These are phyloP conservation scores for Gracilaria vermiculophylla DNA, from an alignment of 23 red algal genomes.

Conservation along the genomic window DNA sequence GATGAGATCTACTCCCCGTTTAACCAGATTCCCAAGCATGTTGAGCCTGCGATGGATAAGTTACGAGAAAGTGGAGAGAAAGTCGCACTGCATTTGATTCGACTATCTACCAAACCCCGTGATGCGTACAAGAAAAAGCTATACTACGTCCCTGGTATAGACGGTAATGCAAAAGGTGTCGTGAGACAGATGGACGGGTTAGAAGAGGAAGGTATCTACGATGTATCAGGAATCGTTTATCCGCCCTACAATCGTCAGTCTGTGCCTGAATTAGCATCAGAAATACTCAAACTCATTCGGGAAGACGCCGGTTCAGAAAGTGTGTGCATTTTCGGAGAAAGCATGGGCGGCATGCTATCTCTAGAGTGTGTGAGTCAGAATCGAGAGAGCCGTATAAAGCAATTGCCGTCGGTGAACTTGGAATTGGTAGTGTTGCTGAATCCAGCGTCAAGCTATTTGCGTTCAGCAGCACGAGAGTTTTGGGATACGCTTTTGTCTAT, in stretches of 20 bases:
- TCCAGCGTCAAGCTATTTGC: constrained; percentile 65
- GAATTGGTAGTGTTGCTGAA: constrained; percentile 64
- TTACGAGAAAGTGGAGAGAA: constrained; percentile 23
- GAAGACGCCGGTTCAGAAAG: not conserved
- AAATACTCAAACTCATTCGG: constrained; percentile 35
- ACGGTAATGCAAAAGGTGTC: constrained; percentile 84
- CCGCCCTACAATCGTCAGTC: constrained; percentile 63
- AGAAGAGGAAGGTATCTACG: constrained; percentile 58
- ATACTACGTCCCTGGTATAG: constrained; percentile 92
- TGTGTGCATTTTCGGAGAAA: constrained; percentile 65
- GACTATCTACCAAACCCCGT: constrained; percentile 1
- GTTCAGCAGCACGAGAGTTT: constrained; percentile 26
- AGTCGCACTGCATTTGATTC: not conserved
- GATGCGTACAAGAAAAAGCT: constrained; percentile 45
- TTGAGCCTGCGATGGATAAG: not conserved
- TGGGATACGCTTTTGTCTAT: constrained; percentile 51
- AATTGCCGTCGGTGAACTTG: not conserved
- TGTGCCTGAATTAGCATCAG: constrained; percentile 16
- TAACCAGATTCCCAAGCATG: not conserved
- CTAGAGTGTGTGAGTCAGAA: constrained; percentile 33
- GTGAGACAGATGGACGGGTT: constrained; percentile 58
- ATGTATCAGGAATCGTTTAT: constrained; percentile 64
- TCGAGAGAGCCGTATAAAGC: not conserved
- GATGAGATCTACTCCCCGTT: constrained; percentile 53
- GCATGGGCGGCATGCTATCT: constrained; percentile 67